Percentiles rank a stretch among this genome's conserved stretches.
These are phyloP conservation scores for Ogataea saltuana DNA, from an alignment of 805 yeast genomes.

Conservation along the genomic window DNA sequence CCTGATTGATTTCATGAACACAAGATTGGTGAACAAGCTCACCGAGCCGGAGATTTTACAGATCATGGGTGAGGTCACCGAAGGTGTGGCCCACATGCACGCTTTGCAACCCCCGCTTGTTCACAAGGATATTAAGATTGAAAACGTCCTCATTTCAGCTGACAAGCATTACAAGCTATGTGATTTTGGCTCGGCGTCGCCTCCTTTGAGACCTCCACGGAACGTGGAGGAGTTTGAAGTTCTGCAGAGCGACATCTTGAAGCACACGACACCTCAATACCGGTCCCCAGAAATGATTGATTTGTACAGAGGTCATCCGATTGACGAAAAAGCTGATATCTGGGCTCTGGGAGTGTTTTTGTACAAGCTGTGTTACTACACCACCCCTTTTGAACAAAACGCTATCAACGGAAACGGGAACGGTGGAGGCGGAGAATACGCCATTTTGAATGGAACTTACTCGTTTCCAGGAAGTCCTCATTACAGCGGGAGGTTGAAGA, in stretches of 20 bases:
- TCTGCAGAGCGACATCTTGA: slow-evolving; percentile 68
- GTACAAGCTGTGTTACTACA: slow-evolving; percentile 76
- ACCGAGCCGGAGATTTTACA: slow-evolving; percentile 66
- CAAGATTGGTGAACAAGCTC: slow-evolving; percentile 63
- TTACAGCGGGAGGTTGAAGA: slow-evolving; percentile 63
- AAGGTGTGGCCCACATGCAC: slow-evolving; percentile 80
- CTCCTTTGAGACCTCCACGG: slow-evolving; percentile 61
- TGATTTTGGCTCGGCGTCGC: slow-evolving; percentile 81
- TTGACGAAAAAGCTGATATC: slow-evolving; percentile 79
- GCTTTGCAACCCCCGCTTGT: slow-evolving; percentile 67
- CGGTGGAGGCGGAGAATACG: slow-evolving; percentile 54
- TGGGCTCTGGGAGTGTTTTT: slow-evolving; percentile 85
- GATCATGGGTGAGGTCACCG: slow-evolving; percentile 68
- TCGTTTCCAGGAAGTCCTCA: slow-evolving; percentile 55
- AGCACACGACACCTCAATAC: slow-evolving; percentile 83
- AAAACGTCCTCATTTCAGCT: slow-evolving; percentile 67
- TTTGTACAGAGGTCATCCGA: slow-evolving; percentile 62
- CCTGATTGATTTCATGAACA: slow-evolving; percentile 76
- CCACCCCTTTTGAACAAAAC: slow-evolving; percentile 74
- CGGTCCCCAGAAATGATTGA: slow-evolving; percentile 86
- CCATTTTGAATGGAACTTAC: slow-evolving; percentile 58
- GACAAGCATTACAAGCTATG: slow-evolving; percentile 65
- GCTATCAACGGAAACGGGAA: slow-evolving; percentile 37
- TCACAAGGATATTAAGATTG: slow-evolving; percentile 82
- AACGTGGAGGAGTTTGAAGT: slow-evolving; percentile 58